Percentiles rank a stretch among this genome's conserved stretches.
phyloP scores from a whole-genome alignment of 305 asterid species.

The Fraxinus paxiana region DNA sequence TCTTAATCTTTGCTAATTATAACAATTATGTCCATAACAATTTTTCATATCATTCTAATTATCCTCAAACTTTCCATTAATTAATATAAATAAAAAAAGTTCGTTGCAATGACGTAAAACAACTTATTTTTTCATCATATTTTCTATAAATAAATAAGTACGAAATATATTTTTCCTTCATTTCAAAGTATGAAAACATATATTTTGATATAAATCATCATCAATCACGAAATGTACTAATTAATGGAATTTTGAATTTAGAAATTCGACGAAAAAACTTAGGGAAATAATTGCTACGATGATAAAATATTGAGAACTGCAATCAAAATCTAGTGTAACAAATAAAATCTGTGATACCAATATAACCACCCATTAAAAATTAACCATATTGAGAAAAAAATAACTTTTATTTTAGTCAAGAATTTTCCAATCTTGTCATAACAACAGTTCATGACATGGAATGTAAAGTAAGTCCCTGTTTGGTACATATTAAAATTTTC shows the following conservation, averaged over 20 bases:
- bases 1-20: not conserved
- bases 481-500: too few species aligned
- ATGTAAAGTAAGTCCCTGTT: too few species aligned
- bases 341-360: not conserved
- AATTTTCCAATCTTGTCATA: too few species aligned
- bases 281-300: not conserved
- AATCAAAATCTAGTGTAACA: not conserved
- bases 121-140: too few species aligned
- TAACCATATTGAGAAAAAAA: not conserved
- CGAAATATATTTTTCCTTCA: not conserved
- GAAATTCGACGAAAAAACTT: not conserved
- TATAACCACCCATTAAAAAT: too few species aligned
- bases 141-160: too few species aligned
- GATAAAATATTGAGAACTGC: not conserved
- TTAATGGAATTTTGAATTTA: too few species aligned
- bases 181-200: too few species aligned
- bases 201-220: not conserved
- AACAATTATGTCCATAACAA: too few species aligned
- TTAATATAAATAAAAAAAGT: too few species aligned
- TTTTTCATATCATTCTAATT: not conserved
- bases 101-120: not conserved
- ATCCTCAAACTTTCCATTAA: not conserved
- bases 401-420: too few species aligned
- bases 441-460: not conserved
- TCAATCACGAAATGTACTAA: not conserved